Conservation (phyloP, 345 rosid genomes). For the Eucalyptus paniculata region DNA sequence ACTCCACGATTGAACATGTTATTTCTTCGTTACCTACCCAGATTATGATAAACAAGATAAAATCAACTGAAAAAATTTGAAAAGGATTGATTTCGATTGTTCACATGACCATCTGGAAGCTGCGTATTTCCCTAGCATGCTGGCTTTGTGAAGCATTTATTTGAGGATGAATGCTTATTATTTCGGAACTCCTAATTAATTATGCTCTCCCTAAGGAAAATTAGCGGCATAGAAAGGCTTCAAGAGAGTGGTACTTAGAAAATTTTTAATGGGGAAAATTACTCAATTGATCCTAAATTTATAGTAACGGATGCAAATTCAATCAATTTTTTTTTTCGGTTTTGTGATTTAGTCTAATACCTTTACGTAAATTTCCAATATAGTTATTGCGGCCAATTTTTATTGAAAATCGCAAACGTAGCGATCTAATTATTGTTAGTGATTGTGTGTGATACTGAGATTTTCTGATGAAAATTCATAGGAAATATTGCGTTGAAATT, state of each 20-base stretch:
- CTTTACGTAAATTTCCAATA: accelerated
- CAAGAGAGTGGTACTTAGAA: neutral
- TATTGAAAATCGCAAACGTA: accelerated
- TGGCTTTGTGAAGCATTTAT: neutral
- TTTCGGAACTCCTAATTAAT: neutral
- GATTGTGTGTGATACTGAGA: accelerated
- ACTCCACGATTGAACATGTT: neutral
- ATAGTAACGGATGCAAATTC: too few species aligned
- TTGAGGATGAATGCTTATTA: neutral
- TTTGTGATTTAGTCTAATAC: accelerated
- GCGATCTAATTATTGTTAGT: too few species aligned
- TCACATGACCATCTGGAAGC: neutral
- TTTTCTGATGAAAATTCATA: accelerated
- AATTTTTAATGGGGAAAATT: neutral
- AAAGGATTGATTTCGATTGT: neutral
- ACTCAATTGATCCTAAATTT: neutral
- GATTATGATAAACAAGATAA: neutral
- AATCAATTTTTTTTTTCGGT: too few species aligned
- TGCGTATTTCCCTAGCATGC: neutral
- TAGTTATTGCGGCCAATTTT: neutral
- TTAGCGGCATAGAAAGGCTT: neutral
- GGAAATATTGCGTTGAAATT: neutral
- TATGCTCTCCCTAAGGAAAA: neutral
- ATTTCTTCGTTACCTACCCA: neutral
- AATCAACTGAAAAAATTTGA: neutral